Evolutionary conservation across 192 early-diverging fungal genomes (phyloP).

Genomic region (Backusella macrospora): DNA sequence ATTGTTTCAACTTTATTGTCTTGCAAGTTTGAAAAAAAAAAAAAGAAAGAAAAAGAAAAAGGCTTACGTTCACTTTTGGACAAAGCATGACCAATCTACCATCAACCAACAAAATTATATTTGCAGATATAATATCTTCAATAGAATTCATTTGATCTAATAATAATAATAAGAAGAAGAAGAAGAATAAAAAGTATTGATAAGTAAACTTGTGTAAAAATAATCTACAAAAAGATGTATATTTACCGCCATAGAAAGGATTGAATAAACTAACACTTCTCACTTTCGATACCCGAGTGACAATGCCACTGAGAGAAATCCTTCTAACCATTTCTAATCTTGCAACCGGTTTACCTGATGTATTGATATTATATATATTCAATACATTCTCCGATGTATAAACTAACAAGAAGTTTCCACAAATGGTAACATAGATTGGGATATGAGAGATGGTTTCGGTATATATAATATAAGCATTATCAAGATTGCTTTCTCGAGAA

Average conservation of each 20-base stretch:
- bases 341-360: slow-evolving; percentile 10
- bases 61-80: slow-evolving; percentile 50
- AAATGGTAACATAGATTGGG: slow-evolving; percentile 55
- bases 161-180: not conserved
- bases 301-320: slow-evolving; percentile 55
- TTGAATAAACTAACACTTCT: slow-evolving; percentile 56
- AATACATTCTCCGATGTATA: slow-evolving; percentile 64
- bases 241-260: slow-evolving; percentile 35
- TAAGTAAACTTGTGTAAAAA: not conserved
- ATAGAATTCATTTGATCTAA: slow-evolving; percentile 38
- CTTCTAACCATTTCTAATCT: slow-evolving; percentile 49
- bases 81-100: slow-evolving; percentile 69
- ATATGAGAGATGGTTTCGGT: slow-evolving; percentile 50
- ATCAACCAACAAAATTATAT: slow-evolving; percentile 66
- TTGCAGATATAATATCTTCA: slow-evolving; percentile 51
- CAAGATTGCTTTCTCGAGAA: slow-evolving; percentile 73
- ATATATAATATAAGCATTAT: slow-evolving; percentile 63
- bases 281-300: slow-evolving; percentile 49
- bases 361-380: slow-evolving; percentile 50
- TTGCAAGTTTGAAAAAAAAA: not conserved
- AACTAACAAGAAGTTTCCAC: slow-evolving; percentile 59
- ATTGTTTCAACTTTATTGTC: not conserved
- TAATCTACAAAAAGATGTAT: too few relatives aligned
- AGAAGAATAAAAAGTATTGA: not conserved
- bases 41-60: not conserved